These are phyloP conservation scores for Plasmodium cynomolgi DNA, from an alignment of 169 alveolate species.

Conservation along the genomic window DNA sequence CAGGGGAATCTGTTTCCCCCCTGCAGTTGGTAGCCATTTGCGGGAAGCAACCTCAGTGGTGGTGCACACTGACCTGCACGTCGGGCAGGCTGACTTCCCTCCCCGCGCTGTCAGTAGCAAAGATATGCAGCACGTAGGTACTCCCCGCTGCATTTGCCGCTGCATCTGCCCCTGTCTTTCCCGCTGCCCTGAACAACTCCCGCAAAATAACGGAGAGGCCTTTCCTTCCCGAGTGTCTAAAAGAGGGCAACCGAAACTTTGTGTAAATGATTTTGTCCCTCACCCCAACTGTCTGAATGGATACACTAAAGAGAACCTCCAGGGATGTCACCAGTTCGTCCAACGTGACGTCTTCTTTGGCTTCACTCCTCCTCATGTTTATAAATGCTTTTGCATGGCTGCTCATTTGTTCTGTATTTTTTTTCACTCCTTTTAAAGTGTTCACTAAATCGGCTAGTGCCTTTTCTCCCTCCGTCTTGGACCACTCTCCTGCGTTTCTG, in stretches of 20 bases:
- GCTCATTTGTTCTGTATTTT: neutral
- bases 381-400: neutral
- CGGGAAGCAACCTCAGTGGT: neutral
- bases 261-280: slow-evolving; percentile 58
- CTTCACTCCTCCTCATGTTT: neutral
- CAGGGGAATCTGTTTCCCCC: neutral
- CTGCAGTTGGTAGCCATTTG: neutral
- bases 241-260: neutral
- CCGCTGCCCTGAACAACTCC: neutral
- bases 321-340: slow-evolving; percentile 27
- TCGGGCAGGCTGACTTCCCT: slow-evolving; percentile 30
- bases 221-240: neutral
- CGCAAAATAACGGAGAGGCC: slow-evolving; percentile 15
- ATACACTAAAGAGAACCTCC: slow-evolving; percentile 34
- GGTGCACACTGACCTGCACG: slow-evolving; percentile 34
- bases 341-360: slow-evolving; percentile 33
- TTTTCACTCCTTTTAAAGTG: neutral
- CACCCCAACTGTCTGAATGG: slow-evolving; percentile 48
- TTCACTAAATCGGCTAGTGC: neutral
- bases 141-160: neutral
- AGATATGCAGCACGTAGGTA: slow-evolving; percentile 19
- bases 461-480: neutral
- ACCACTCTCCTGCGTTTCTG: neutral
- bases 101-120: slow-evolving; percentile 28
- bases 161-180: neutral